Evolutionary conservation across 148 eudicot genomes (phyloP), one percentile per base, ranked within the genome.

Genomic region (Rhododendron vialii): DNA sequence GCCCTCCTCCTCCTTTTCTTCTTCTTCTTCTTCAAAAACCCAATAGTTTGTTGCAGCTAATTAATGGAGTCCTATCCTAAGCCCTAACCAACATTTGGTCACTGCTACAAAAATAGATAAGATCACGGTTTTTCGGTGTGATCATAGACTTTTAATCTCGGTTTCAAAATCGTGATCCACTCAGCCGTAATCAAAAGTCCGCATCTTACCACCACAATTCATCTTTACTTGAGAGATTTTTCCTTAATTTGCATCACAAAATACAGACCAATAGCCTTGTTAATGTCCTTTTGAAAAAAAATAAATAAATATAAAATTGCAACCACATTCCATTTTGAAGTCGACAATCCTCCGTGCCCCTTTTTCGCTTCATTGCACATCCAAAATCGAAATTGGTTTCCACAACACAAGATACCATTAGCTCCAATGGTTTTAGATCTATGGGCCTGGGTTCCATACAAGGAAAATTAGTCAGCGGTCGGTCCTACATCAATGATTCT

Each of bases 281-380:
- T n/a, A 6, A 18, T 14, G 35, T 13, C 24, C 55, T 36, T 22
- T 45, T 6, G 0, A 6, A 6, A 5, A 41, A 41, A 41, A 6
- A 6, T 5, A 38, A 5, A 38, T 1, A 13, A 11, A 11, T 43
- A 22, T 5, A 65, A 22, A 30, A n/a, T 61, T 65, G 13, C 9
- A 67, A 24, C 85, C 85, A 83, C 78, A 45, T 28, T 26, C 50
- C 55, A 83, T 69, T 47, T n/a, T 83, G 61, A 61, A 41, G 71
- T 17, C 36, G 71, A 82, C 28, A 57, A 82, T n/a, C 48, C 26
- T 11, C n/a, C 14, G 18, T 38, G 9, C 30, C 50, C 82, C 12
- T 41, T 41, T 22, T 41, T 20, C 45, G 14, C 28, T 35, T 74
- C 5, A 7, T 61, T 61, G 69, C 9, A 22, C n/a, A 22, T 61